phyloP scores from a whole-genome alignment of 2,329 filamentous ascomycete genomes.

The Nakataea oryzae region DNA sequence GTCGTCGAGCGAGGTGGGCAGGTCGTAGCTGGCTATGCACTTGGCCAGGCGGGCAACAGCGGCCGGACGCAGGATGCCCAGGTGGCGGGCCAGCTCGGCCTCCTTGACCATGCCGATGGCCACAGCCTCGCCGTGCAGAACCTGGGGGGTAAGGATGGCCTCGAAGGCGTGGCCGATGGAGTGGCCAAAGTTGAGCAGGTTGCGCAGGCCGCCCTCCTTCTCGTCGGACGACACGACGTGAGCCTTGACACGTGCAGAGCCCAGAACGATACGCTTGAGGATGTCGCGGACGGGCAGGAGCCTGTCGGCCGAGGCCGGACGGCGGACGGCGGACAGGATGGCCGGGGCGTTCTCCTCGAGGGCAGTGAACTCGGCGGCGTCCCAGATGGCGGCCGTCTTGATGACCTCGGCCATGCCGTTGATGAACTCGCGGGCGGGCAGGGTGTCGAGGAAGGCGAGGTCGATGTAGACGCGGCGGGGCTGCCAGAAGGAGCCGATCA shows the following conservation, averaged over 20 bases:
- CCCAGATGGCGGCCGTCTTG: constrained; percentile 95
- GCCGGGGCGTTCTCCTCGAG: constrained; percentile 72
- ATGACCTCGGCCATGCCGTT: constrained; percentile 99
- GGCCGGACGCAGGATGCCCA: constrained; percentile 75
- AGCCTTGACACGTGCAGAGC: constrained; percentile 87
- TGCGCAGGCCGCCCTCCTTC: constrained; percentile 84
- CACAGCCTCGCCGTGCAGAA: constrained; percentile 91
- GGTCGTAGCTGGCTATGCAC: constrained; percentile 86
- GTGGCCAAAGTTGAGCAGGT: constrained; percentile 94
- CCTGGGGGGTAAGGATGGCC: constrained; percentile 87
- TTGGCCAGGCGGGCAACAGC: constrained; percentile 86
- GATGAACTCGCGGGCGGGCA: constrained; percentile 86
- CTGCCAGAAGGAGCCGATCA: constrained; percentile 95
- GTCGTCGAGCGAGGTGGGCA: constrained; percentile 79
- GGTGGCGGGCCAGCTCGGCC: constrained; percentile 80
- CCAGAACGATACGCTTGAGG: constrained; percentile 72
- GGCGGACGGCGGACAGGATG: constrained; percentile 63
- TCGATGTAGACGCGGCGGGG: constrained; percentile 92
- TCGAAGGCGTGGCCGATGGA: constrained; percentile 97
- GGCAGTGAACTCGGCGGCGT: constrained; percentile 74
- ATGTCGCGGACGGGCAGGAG: constrained; percentile 61
- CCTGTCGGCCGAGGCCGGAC: constrained; percentile 26
- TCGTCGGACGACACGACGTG: constrained; percentile 91
- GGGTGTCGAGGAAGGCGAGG: constrained; percentile 77
- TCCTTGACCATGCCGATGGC: constrained; percentile 98